phyloP scores from a whole-genome alignment of 768 basidiomycete genomes.

The Hericium rajendrae region DNA sequence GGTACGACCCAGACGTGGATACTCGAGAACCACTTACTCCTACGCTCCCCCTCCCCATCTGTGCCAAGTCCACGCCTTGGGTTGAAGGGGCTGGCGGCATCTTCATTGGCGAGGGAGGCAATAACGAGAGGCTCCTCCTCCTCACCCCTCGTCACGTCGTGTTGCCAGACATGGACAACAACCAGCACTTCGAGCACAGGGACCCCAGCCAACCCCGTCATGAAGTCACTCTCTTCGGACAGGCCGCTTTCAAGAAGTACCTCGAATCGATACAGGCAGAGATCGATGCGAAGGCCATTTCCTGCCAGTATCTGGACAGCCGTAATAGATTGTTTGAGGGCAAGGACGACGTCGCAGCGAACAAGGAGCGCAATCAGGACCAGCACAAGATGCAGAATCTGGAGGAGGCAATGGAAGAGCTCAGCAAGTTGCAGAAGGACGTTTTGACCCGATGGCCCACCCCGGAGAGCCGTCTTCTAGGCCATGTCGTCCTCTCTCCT shows the following conservation, averaged over 20 bases:
- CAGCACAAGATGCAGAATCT: background rate
- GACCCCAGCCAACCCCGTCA: background rate
- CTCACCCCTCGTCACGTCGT: background rate
- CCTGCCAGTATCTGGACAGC: background rate
- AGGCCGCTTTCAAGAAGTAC: constrained; percentile 13
- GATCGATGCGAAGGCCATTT: background rate
- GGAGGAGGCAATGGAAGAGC: background rate
- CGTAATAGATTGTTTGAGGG: background rate
- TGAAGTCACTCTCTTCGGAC: background rate
- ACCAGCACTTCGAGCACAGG: background rate
- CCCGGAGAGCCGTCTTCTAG: background rate
- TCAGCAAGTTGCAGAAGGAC: background rate
- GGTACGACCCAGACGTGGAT: constrained; percentile 19
- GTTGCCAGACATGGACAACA: background rate
- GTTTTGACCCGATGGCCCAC: background rate
- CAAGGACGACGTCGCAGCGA: background rate
- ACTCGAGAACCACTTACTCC: constrained; percentile 25
- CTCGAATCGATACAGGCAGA: constrained; percentile 16
- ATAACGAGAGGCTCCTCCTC: constrained; percentile 7
- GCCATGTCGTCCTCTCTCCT: background rate
- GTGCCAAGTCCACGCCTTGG: constrained; percentile 21
- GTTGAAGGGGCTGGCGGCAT: constrained; percentile 28
- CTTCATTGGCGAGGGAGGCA: constrained; percentile 20
- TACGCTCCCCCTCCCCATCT: constrained; percentile 28
- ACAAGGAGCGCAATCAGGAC: background rate